Percentiles rank a stretch among this genome's conserved stretches.
phyloP scores from a whole-genome alignment of 257 asterid species.

The Gentiana straminea region DNA sequence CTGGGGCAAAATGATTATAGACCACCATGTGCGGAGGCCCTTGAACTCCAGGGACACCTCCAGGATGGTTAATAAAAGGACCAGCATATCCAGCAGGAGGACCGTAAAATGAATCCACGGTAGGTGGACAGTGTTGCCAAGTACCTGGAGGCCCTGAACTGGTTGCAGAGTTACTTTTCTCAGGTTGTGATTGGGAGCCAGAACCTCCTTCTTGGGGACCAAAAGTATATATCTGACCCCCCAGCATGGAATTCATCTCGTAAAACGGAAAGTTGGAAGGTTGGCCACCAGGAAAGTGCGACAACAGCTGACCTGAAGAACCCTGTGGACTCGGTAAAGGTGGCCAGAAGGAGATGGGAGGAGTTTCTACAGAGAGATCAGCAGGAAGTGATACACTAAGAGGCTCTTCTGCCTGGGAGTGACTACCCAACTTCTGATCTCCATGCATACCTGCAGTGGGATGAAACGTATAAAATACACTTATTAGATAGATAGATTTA shows the following conservation, averaged over 20 bases:
- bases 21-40: slow-evolving; percentile 96
- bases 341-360: slow-evolving; percentile 89
- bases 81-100: slow-evolving; percentile 74
- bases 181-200: slow-evolving; percentile 59
- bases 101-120: slow-evolving; percentile 82
- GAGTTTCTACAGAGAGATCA: slow-evolving; percentile 86
- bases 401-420: slow-evolving; percentile 62
- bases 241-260: slow-evolving; percentile 83
- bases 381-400: slow-evolving; percentile 91
- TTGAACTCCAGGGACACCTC: slow-evolving; percentile 84
- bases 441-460: slow-evolving; percentile 35
- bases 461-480: not conserved
- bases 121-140: slow-evolving; percentile 83
- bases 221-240: slow-evolving; percentile 75
- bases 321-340: slow-evolving; percentile 75
- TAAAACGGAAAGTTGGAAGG: slow-evolving; percentile 85
- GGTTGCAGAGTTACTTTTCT: slow-evolving; percentile 39
- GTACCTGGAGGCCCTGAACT: slow-evolving; percentile 62
- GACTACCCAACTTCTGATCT: slow-evolving; percentile 45
- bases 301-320: slow-evolving; percentile 60
- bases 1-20: slow-evolving; percentile 95
- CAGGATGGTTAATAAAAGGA: slow-evolving; percentile 67
- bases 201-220: slow-evolving; percentile 69
- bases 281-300: slow-evolving; percentile 83
- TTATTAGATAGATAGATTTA: too few relatives aligned